Conservation (phyloP, 306 rosid species). For the Fagus crenata region DNA sequence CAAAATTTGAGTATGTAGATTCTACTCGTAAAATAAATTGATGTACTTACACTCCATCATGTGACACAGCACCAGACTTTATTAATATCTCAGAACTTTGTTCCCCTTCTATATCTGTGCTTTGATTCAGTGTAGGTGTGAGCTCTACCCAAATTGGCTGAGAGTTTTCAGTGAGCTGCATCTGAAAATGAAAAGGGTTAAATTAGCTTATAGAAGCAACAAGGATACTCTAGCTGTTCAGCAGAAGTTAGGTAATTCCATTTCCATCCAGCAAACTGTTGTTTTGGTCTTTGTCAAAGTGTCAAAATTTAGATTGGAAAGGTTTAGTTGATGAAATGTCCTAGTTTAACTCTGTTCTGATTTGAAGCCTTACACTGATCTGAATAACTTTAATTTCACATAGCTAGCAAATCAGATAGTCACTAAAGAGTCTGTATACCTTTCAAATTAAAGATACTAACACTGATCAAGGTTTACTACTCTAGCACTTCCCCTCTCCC, state of each 20-base stretch:
- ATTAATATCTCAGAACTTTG: constrained; percentile 39
- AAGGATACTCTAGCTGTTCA: constrained; percentile 5
- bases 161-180: constrained; percentile 67
- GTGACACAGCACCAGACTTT: constrained; percentile 64
- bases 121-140: constrained; percentile 47
- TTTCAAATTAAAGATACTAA: neutral
- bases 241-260: constrained; percentile 2
- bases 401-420: neutral
- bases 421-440: neutral
- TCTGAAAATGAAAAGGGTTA: constrained; percentile 42
- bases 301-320: neutral
- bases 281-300: neutral
- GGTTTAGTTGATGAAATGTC: neutral
- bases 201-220: constrained; percentile 1
- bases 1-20: constrained; percentile 20
- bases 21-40: constrained; percentile 20
- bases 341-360: neutral
- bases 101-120: constrained; percentile 41
- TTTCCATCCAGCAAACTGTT: neutral
- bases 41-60: constrained; percentile 67
- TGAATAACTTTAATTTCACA: neutral
- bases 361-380: neutral
- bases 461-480: neutral
- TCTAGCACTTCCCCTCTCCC: neutral
- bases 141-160: constrained; percentile 72